Conservation (phyloP, 2,329 filamentous ascomycete genomes). For the Colletotrichum costaricense region DNA sequence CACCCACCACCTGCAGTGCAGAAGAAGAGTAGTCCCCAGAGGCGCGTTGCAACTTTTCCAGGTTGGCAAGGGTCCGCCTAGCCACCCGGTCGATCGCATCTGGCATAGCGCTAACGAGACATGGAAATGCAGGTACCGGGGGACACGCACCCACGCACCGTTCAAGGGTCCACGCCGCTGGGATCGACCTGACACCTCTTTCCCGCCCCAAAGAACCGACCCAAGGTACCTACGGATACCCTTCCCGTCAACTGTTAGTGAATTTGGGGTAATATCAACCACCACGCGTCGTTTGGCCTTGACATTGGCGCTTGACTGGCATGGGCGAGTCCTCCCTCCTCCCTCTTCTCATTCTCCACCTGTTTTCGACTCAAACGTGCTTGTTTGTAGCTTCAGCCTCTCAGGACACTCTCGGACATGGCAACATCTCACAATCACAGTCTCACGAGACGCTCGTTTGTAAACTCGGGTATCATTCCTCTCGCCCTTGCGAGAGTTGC, state of each 20-base stretch:
- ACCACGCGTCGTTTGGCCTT: not conserved
- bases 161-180: constrained; percentile 30
- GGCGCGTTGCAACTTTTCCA: constrained; percentile 24
- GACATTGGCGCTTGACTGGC: not conserved
- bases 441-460: not conserved
- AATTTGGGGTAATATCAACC: not conserved
- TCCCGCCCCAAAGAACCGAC: too few relatives aligned
- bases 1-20: not conserved
- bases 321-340: not conserved
- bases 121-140: constrained; percentile 31
- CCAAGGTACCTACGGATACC: too few relatives aligned
- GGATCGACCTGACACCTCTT: constrained; percentile 28
- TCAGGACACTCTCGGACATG: not conserved
- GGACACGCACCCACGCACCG: not conserved
- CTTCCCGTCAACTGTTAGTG: not conserved
- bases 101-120: constrained; percentile 34
- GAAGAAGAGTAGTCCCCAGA: constrained; percentile 15
- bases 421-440: not conserved
- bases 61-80: constrained; percentile 19
- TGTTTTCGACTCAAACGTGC: not conserved
- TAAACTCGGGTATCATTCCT: constrained; percentile 34
- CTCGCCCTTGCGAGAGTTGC: constrained; percentile 29
- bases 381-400: not conserved
- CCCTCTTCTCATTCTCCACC: not conserved
- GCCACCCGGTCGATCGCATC: constrained; percentile 19